Percentiles rank a stretch among this genome's conserved stretches.
phyloP scores from a whole-genome alignment of 805 yeast genomes.

The Nakazawaea sp. region DNA sequence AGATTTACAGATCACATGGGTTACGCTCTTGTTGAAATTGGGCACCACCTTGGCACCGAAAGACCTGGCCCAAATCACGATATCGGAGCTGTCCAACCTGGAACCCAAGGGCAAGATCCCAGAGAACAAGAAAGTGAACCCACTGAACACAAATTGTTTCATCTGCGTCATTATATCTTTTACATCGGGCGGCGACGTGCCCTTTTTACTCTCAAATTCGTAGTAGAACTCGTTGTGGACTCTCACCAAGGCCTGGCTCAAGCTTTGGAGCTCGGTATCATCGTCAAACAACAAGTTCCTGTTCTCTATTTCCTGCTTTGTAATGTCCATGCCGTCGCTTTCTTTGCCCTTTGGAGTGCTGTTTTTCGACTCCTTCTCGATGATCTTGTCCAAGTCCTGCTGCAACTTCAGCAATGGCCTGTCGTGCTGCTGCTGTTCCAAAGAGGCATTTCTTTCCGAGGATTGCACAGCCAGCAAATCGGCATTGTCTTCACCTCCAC shows the following conservation, averaged over 20 bases:
- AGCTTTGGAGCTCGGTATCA: constrained; percentile 64
- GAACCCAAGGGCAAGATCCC: constrained; percentile 88
- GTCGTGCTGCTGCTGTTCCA: constrained; percentile 76
- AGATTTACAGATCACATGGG: constrained; percentile 82
- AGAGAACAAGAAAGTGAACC: constrained; percentile 68
- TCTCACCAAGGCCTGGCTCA: constrained; percentile 53
- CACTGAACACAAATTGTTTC: constrained; percentile 62
- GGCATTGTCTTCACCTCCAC: constrained; percentile 43
- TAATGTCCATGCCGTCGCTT: constrained; percentile 1
- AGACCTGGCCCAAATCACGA: constrained; percentile 85
- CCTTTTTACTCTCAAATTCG: constrained; percentile 28
- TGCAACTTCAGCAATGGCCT: constrained; percentile 83
- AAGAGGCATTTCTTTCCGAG: constrained; percentile 55
- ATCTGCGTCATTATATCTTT: constrained; percentile 67
- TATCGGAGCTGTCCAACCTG: constrained; percentile 67
- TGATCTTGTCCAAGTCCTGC: constrained; percentile 53
- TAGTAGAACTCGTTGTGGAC: constrained; percentile 67
- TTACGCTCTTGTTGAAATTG: constrained; percentile 65
- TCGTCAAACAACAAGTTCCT: constrained; percentile 65
- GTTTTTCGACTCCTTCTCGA: constrained; percentile 22
- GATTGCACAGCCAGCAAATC: constrained; percentile 49
- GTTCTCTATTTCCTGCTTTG: constrained; percentile 16
- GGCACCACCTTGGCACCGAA: constrained; percentile 84
- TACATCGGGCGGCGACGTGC: constrained; percentile 48
- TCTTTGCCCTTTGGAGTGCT: constrained; percentile 14